Evolutionary conservation across 202 grass and related monocot genomes (phyloP).

Genomic region (Schoenoplectus triqueter): DNA sequence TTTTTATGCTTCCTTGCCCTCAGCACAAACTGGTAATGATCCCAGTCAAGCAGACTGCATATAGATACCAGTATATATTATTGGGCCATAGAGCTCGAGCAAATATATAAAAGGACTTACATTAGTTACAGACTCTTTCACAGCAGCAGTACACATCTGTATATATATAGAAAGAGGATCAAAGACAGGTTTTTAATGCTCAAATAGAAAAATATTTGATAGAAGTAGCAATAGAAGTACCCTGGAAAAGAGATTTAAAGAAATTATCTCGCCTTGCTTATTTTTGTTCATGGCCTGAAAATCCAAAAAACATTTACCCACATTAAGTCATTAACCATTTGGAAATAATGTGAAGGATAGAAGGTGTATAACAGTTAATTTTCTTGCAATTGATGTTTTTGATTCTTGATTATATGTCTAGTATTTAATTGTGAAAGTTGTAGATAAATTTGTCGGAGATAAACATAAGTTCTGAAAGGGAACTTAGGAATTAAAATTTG

Average conservation of each 20-base stretch:
- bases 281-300: conserved; percentile 63
- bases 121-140: conserved; percentile 89
- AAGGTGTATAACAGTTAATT: neutral
- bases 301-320: conserved; percentile 17
- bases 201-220: conserved; percentile 31
- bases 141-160: conserved; percentile 87
- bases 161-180: conserved; percentile 48
- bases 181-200: conserved; percentile 15
- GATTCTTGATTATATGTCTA: too few species aligned
- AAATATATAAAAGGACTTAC: conserved; percentile 48
- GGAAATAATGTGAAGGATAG: neutral
- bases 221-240: conserved; percentile 45
- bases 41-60: neutral
- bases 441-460: neutral
- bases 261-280: conserved; percentile 47
- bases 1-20: neutral
- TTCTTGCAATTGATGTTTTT: neutral
- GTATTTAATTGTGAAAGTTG: neutral
- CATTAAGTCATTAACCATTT: conserved; percentile 30
- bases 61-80: neutral
- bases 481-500: neutral
- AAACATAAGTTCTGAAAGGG: neutral
- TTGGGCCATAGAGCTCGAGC: neutral
- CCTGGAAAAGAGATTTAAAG: conserved; percentile 58
- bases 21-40: neutral